phyloP scores from a whole-genome alignment of 2,329 filamentous ascomycete genomes.

The Microthyrium microscopicum region DNA sequence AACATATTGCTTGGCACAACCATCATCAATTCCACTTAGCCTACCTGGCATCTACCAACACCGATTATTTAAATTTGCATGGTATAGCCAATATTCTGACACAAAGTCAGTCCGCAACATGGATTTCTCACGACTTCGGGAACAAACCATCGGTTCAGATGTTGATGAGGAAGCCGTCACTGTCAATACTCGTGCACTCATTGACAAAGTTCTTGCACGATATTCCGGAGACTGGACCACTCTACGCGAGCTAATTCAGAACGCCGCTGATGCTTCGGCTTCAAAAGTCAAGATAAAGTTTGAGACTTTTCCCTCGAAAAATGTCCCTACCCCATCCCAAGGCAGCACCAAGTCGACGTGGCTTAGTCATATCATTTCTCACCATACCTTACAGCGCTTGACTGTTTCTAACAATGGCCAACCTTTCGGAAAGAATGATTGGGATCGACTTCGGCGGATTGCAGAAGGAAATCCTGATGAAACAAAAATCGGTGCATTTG shows the following conservation, averaged over 20 bases:
- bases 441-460: slow-evolving; percentile 84
- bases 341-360: slow-evolving; percentile 51
- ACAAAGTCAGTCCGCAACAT: neutral
- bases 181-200: slow-evolving; percentile 88
- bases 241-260: slow-evolving; percentile 87
- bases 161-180: slow-evolving; percentile 95
- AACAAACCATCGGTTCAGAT: slow-evolving; percentile 69
- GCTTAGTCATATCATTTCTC: slow-evolving; percentile 65
- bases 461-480: slow-evolving; percentile 99
- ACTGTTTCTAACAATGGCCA: slow-evolving; percentile 86
- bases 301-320: slow-evolving; percentile 73
- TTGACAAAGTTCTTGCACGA: slow-evolving; percentile 91
- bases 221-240: slow-evolving; percentile 90
- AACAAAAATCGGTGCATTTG: slow-evolving; percentile 97
- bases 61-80: no score
- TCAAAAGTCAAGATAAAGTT: slow-evolving; percentile 80
- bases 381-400: slow-evolving; percentile 77
- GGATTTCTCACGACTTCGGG: slow-evolving; percentile 52
- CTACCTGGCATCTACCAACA: no score
- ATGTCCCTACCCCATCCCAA: slow-evolving; percentile 46
- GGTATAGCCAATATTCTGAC: neutral
- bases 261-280: slow-evolving; percentile 92
- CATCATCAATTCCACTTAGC: no score
- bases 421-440: slow-evolving; percentile 78
- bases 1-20: no score